These are phyloP conservation scores for Rhytidhysteron rufulum DNA, from an alignment of 2,329 filamentous ascomycete species.

Conservation along the genomic window DNA sequence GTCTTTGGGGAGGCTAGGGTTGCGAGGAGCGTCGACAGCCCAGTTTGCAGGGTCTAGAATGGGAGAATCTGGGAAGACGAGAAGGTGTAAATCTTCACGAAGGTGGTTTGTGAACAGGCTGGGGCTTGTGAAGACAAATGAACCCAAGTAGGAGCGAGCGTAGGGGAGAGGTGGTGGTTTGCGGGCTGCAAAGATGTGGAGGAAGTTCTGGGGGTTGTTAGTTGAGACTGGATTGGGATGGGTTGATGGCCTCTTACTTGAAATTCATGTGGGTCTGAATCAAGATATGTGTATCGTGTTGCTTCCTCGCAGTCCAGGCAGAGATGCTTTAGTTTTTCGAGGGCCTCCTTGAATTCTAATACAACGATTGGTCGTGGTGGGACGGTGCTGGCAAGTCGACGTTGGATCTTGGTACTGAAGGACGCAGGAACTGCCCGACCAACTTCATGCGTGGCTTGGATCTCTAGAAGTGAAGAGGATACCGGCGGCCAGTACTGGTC, in stretches of 20 bases:
- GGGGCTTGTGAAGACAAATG: slow-evolving; percentile 65
- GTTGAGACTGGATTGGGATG: not conserved
- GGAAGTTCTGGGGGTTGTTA: slow-evolving; percentile 43
- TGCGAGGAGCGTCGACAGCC: slow-evolving; percentile 57
- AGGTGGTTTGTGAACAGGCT: slow-evolving; percentile 69
- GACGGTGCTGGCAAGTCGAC: slow-evolving; percentile 88
- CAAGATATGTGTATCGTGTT: slow-evolving; percentile 25
- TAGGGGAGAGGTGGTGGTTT: slow-evolving; percentile 81
- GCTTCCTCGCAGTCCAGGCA: slow-evolving; percentile 67
- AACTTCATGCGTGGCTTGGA: slow-evolving; percentile 59
- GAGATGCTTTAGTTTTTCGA: slow-evolving; percentile 64
- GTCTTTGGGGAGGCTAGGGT: slow-evolving; percentile 57
- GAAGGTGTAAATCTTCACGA: slow-evolving; percentile 73
- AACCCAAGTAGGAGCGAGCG: slow-evolving; percentile 74
- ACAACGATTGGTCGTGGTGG: slow-evolving; percentile 87
- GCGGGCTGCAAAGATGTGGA: slow-evolving; percentile 70
- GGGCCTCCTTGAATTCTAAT: slow-evolving; percentile 67
- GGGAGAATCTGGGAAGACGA: slow-evolving; percentile 67
- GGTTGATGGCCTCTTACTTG: slow-evolving; percentile 9
- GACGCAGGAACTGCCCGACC: slow-evolving; percentile 67
- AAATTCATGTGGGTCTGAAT: slow-evolving; percentile 30
- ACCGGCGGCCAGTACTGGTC: slow-evolving; percentile 35
- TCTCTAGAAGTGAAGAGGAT: slow-evolving; percentile 43
- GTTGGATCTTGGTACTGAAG: slow-evolving; percentile 86
- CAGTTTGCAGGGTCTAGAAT: slow-evolving; percentile 73